A percentile compares a stretch with the other conserved stretches of the same genome.
These are phyloP conservation scores for Lepidium aucheri DNA, from an alignment of 345 rosid species.

Conservation along the genomic window DNA sequence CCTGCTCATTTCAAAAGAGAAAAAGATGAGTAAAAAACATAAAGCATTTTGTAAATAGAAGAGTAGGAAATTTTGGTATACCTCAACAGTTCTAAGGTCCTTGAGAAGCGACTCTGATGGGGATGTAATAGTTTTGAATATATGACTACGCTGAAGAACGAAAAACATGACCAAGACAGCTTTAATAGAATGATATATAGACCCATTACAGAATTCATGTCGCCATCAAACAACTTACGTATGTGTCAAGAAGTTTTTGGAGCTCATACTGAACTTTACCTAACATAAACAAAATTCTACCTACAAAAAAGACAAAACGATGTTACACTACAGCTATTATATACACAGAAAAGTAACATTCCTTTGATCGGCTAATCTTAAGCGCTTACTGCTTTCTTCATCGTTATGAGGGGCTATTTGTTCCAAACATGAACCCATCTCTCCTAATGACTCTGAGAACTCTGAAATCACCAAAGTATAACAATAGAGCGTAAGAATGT, in stretches of 20 bases:
- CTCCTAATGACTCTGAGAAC: constrained; percentile 89
- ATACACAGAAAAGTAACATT: background rate
- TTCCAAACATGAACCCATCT: constrained; percentile 90
- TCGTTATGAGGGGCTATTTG: constrained; percentile 60
- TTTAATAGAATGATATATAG: background rate
- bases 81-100: constrained; percentile 97
- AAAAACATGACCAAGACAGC: background rate
- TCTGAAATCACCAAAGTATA: constrained; percentile 35
- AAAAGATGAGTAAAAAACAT: background rate
- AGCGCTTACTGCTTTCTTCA: constrained; percentile 60
- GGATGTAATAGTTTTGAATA: constrained; percentile 66
- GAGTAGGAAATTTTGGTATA: constrained; percentile 15
- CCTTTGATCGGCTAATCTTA: background rate
- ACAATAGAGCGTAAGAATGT: background rate
- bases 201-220: background rate
- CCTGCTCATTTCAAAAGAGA: constrained; percentile 43
- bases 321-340: background rate
- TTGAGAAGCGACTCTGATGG: constrained; percentile 93
- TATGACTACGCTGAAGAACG: constrained; percentile 64
- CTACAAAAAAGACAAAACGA: constrained; percentile 36
- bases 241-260: constrained; percentile 74
- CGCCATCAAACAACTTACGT: constrained; percentile 54
- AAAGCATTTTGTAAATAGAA: background rate
- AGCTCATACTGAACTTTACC: constrained; percentile 84
- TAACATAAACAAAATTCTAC: constrained; percentile 58